Percentiles rank a stretch among this genome's conserved stretches.
phyloP scores from a whole-genome alignment of 106 monocot species.

The Ottelia alismoides region DNA sequence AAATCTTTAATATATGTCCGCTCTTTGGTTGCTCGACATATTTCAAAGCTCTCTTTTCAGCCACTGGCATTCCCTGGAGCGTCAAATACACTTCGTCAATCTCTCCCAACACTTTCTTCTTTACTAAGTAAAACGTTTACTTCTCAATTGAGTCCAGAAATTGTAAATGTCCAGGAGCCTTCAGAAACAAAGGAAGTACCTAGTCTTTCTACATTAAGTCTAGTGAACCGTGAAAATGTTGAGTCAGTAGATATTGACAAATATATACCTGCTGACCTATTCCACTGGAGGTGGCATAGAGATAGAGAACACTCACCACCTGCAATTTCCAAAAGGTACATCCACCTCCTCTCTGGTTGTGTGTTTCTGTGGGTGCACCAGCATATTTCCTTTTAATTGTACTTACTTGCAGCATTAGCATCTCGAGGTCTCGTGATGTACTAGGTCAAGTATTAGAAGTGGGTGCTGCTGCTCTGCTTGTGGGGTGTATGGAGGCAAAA shows the following conservation, averaged over 20 bases:
- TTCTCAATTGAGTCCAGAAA: conserved; percentile 51
- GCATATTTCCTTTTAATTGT: conserved; percentile 12
- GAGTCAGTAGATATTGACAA: conserved; percentile 27
- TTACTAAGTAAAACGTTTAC: conserved; percentile 54
- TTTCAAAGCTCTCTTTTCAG: conserved; percentile 75
- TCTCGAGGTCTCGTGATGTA: conserved; percentile 30
- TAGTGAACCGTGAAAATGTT: conserved; percentile 23
- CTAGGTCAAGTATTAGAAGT: conserved; percentile 46
- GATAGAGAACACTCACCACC: conserved; percentile 34
- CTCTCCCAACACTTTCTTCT: conserved; percentile 60
- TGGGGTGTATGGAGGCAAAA: conserved; percentile 51
- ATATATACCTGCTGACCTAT: conserved; percentile 52
- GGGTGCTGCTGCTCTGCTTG: conserved; percentile 88
- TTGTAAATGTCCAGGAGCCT: conserved; percentile 27
- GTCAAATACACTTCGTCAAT: conserved; percentile 38
- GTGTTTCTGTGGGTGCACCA: neutral
- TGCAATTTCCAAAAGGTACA: conserved; percentile 39
- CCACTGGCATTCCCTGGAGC: conserved; percentile 36
- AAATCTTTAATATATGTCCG: conserved; percentile 93
- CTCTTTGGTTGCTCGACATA: conserved; percentile 76
- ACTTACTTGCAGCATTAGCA: too few relatives aligned
- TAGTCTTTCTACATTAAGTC: conserved; percentile 17
- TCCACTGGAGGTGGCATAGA: conserved; percentile 60
- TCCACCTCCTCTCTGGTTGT: neutral
- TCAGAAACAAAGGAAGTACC: conserved; percentile 35